Conservation (phyloP, 1,284 basidiomycete species). For the Anthracocystis panici-leucophaei region DNA sequence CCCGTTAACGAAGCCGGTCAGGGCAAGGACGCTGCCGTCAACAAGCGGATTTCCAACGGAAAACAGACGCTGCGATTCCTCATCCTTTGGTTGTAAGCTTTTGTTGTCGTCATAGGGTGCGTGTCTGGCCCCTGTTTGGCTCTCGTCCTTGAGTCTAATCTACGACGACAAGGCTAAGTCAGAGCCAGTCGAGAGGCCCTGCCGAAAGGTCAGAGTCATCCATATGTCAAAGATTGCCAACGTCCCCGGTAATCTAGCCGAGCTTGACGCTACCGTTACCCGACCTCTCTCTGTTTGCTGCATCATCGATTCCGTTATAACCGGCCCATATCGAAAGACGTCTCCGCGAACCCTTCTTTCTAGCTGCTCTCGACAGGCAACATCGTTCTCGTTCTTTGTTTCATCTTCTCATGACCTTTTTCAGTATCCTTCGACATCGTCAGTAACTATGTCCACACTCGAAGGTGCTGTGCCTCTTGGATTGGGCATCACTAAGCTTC, state of each 20-base stretch:
- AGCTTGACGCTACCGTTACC: neutral
- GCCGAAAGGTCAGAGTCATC: neutral
- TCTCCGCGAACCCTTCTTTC: neutral
- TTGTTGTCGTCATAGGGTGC: neutral
- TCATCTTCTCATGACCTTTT: too few relatives aligned
- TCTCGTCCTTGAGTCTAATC: neutral
- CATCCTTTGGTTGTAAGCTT: neutral
- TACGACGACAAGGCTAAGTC: neutral
- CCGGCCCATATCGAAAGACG: constrained; percentile 1
- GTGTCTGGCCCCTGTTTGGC: neutral
- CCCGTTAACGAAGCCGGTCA: neutral
- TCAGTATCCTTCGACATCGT: too few relatives aligned
- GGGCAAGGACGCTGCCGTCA: neutral
- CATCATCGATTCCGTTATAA: constrained; percentile 4
- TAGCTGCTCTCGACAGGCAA: neutral
- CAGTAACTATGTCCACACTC: constrained; percentile 33
- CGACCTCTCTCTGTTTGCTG: neutral
- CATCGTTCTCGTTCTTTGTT: constrained; percentile 1
- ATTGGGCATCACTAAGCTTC: constrained; percentile 42
- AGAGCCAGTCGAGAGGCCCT: neutral
- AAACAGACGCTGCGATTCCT: neutral
- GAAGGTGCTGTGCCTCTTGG: constrained; percentile 39
- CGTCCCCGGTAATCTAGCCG: constrained; percentile 8
- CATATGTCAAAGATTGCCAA: constrained; percentile 10
- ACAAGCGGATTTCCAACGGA: neutral